These are phyloP conservation scores for Xylaria intraflava DNA, from an alignment of 495 filamentous ascomycete species.

Conservation along the genomic window DNA sequence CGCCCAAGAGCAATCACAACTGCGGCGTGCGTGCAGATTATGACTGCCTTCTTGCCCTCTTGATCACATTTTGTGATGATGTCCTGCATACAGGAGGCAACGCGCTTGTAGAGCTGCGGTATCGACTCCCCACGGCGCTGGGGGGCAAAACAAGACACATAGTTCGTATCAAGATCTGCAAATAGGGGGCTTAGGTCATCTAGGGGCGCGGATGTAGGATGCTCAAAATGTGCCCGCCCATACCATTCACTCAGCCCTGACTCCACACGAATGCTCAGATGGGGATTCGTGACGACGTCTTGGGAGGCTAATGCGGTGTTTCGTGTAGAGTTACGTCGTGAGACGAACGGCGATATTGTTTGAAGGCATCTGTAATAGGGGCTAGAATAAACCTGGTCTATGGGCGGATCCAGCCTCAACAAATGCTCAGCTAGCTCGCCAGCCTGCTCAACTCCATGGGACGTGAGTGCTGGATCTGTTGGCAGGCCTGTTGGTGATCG, in stretches of 20 bases:
- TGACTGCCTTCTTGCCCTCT: slow-evolving; percentile 54
- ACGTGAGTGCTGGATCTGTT: slow-evolving; percentile 78
- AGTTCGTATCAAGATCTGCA: slow-evolving; percentile 47
- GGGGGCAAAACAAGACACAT: slow-evolving; percentile 57
- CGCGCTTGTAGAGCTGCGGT: slow-evolving; percentile 67
- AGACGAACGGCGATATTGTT: slow-evolving; percentile 66
- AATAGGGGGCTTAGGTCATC: slow-evolving; percentile 57
- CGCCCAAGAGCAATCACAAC: slow-evolving; percentile 79
- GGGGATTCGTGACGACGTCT: slow-evolving; percentile 6
- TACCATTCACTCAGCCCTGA: slow-evolving; percentile 89
- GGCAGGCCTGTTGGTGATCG: slow-evolving; percentile 77
- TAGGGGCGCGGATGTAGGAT: slow-evolving; percentile 66
- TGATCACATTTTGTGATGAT: slow-evolving; percentile 68
- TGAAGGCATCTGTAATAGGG: slow-evolving; percentile 92
- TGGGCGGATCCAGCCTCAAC: slow-evolving; percentile 51
- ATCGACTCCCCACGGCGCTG: slow-evolving; percentile 69
- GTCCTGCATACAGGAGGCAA: slow-evolving; percentile 59
- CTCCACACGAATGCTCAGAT: slow-evolving; percentile 55
- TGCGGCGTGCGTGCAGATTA: slow-evolving; percentile 90
- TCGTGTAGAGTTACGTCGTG: slow-evolving; percentile 6
- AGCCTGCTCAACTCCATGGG: slow-evolving; percentile 79
- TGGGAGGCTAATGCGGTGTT: slow-evolving; percentile 6
- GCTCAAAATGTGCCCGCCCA: slow-evolving; percentile 69
- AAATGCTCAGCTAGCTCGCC: slow-evolving; percentile 67
- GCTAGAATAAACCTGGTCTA: slow-evolving; percentile 72